phyloP scores from a whole-genome alignment of 768 basidiomycete species.

The Neoboletus subvelutipes region DNA sequence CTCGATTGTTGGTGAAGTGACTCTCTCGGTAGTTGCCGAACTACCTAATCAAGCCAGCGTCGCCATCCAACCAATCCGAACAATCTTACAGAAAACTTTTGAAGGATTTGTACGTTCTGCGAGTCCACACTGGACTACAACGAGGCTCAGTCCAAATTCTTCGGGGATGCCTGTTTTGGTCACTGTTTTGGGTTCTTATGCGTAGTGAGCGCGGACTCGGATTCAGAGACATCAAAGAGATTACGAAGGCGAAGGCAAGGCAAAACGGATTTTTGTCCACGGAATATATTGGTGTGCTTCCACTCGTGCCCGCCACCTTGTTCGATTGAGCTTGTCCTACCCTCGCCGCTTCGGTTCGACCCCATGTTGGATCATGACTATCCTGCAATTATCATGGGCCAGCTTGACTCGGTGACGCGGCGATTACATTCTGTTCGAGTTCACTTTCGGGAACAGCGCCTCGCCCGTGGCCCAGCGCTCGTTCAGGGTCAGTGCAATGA shows the following conservation, averaged over 20 bases:
- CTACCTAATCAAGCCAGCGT: neutral
- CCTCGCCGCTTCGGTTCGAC: too few relatives aligned
- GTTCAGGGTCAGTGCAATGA: neutral
- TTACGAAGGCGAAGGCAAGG: neutral
- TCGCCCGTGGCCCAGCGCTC: neutral
- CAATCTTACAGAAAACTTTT: too few relatives aligned
- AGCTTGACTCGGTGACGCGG: too few relatives aligned
- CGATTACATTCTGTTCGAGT: neutral
- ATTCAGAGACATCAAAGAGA: too few relatives aligned
- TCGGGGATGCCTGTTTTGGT: neutral
- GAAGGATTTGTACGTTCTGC: neutral
- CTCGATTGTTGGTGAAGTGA: neutral
- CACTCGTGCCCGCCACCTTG: neutral
- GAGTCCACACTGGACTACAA: neutral
- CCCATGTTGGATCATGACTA: too few relatives aligned
- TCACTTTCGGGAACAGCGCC: neutral
- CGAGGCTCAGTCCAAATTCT: neutral
- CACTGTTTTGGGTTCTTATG: neutral
- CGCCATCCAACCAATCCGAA: too few relatives aligned
- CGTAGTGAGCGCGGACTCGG: too few relatives aligned
- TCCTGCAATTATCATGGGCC: too few relatives aligned
- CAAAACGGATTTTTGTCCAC: neutral
- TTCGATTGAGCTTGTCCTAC: neutral
- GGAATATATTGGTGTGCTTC: neutral
- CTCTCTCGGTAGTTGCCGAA: slow-evolving; percentile 6